Conservation (phyloP, 2,329 filamentous ascomycete genomes). For the Dactylellina cionopaga region DNA sequence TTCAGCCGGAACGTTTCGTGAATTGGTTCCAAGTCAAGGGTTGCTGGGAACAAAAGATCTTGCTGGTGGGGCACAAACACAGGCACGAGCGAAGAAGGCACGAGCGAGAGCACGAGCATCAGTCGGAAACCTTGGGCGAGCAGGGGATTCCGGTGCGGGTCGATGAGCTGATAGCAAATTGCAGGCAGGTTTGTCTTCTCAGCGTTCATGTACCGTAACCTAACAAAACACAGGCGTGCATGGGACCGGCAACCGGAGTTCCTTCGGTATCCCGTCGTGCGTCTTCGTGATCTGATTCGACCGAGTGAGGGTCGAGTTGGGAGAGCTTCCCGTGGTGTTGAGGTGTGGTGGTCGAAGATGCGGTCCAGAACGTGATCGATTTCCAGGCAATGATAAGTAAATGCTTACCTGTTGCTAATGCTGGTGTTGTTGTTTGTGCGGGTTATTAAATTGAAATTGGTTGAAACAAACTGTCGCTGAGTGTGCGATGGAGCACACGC, state of each 20-base stretch:
- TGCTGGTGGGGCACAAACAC: conserved; percentile 38
- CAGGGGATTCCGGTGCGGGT: conserved; percentile 24
- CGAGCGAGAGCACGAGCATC: conserved; percentile 35
- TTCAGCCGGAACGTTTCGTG: conserved; percentile 51
- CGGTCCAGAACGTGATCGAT: too few relatives aligned
- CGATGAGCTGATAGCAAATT: conserved; percentile 30
- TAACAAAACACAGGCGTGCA: conserved; percentile 15
- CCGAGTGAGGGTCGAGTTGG: neutral
- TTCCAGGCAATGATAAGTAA: too few relatives aligned
- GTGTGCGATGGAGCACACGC: too few relatives aligned
- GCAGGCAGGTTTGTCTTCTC: conserved; percentile 38
- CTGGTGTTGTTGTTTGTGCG: neutral
- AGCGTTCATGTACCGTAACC: neutral
- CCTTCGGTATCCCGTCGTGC: conserved; percentile 8
- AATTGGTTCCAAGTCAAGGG: conserved; percentile 50
- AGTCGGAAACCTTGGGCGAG: neutral
- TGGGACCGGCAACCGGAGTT: conserved; percentile 36
- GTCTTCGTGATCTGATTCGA: conserved; percentile 9
- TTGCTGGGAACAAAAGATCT: conserved; percentile 44
- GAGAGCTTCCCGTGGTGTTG: conserved; percentile 1
- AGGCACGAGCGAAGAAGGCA: conserved; percentile 23
- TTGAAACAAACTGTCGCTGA: too few relatives aligned
- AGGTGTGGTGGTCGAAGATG: neutral
- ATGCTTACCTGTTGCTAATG: too few relatives aligned
- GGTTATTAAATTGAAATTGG: neutral